A percentile compares a stretch with the other conserved stretches of the same genome.
phyloP scores from a whole-genome alignment of 1,284 basidiomycete genomes.

The Apiotrichum sp. region DNA sequence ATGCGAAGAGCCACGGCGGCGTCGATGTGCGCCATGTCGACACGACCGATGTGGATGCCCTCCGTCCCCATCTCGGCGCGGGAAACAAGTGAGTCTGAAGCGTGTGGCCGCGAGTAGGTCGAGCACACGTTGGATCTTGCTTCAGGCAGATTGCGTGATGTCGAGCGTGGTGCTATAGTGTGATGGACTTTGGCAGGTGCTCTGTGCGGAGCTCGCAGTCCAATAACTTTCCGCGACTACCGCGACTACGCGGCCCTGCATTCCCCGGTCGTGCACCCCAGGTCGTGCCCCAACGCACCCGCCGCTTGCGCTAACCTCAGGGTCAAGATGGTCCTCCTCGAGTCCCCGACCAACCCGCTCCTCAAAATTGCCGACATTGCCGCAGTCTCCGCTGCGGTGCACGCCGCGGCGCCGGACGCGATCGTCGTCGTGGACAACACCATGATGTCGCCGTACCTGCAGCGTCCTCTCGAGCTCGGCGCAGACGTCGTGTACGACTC shows the following conservation, averaged over 20 bases:
- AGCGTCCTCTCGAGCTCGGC: conserved; percentile 90
- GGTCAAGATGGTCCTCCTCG: conserved; percentile 81
- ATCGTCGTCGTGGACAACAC: conserved; percentile 95
- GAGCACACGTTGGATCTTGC: too few species aligned
- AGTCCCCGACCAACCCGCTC: conserved; percentile 95
- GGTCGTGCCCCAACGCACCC: background rate
- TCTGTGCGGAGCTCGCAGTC: too few species aligned
- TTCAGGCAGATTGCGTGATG: too few species aligned
- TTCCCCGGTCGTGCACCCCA: too few species aligned
- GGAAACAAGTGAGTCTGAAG: conserved; percentile 52
- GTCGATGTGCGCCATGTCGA: conserved; percentile 91
- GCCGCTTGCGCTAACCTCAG: conserved; percentile 19
- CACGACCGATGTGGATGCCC: conserved; percentile 59
- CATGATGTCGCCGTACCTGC: conserved; percentile 99
- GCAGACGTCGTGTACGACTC: conserved; percentile 97
- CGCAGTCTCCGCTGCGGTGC: conserved; percentile 70
- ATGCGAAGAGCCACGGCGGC: conserved; percentile 78
- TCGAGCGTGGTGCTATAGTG: too few species aligned
- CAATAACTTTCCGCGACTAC: too few species aligned
- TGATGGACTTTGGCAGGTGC: too few species aligned
- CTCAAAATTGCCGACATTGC: conserved; percentile 92
- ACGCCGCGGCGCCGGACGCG: conserved; percentile 71
- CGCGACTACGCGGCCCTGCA: too few species aligned
- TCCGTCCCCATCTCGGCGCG: conserved; percentile 61
- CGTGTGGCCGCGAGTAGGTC: too few species aligned